Conservation (phyloP, 2,329 filamentous ascomycete genomes). For the Clonostachys solani region DNA sequence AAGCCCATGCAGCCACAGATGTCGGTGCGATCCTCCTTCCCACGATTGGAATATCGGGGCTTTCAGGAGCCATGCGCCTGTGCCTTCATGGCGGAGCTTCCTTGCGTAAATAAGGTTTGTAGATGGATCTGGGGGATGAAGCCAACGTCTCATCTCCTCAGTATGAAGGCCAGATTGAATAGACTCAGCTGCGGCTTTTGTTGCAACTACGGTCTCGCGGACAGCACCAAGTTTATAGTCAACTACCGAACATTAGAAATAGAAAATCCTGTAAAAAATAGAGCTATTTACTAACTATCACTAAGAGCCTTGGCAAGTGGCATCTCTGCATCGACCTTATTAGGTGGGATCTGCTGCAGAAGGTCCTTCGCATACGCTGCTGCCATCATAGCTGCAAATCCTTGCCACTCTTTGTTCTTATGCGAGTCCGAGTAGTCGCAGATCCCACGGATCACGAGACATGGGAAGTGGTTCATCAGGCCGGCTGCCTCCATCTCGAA, state of each 20-base stretch:
- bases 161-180: too few species aligned
- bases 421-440: slow-evolving; percentile 25
- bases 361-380: slow-evolving; percentile 17
- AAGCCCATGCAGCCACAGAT: slow-evolving; percentile 4
- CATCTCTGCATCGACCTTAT: too few species aligned
- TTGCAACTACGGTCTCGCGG: too few species aligned
- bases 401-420: slow-evolving; percentile 18
- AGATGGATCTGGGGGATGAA: too few species aligned
- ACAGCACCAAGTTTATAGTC: too few species aligned
- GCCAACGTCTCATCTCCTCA: too few species aligned
- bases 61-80: slow-evolving; percentile 3
- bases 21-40: neutral
- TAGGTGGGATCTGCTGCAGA: neutral
- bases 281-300: too few species aligned
- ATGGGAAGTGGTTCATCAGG: slow-evolving; percentile 12
- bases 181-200: too few species aligned
- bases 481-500: slow-evolving; percentile 4
- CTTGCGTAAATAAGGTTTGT: too few species aligned
- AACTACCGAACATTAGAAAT: too few species aligned
- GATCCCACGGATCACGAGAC: slow-evolving; percentile 21
- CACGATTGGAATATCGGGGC: neutral
- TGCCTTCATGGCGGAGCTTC: slow-evolving; percentile 1
- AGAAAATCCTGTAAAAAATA: too few species aligned
- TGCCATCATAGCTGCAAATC: slow-evolving; percentile 14
- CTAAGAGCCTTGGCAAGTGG: too few species aligned